Base-by-base conservation (phyloP, 1,284 basidiomycete species). In the Sutorius eximius region DNA sequence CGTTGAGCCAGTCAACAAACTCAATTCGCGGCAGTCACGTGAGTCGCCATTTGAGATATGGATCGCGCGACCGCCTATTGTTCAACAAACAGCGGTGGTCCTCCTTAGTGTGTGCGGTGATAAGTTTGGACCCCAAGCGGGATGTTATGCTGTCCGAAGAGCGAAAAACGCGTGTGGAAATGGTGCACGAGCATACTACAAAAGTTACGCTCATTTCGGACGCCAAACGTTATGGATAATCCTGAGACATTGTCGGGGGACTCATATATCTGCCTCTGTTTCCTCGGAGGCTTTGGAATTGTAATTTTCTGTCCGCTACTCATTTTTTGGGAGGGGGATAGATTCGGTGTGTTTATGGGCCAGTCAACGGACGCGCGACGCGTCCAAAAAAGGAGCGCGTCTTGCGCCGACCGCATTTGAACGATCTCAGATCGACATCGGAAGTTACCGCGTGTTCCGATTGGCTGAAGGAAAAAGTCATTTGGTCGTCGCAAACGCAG, bases 1-100 rank as follows among this genome's bases (percentile, higher is more conserved):
- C 77, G 76, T 79, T 75, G 68, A 71, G 68, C 75, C 75, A 75
- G 75, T 79, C 78, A 80, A 80, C 78, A 70, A 70, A 70, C 68
- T 73, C 68, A 70, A 70, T 70, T 70, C 68, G 59, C 70, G 59
- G 59, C 57, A 72, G 68, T 70, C 68, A 70, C 68, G 68, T 70
- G 68, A 70, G 68, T 32, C 41, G 41, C 29, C 62, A 70, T 72
- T 60, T 67, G 69, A 68, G 69, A 72, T 72, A 70, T 45, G 59
- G 58, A 58, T 59, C 52, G 45, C 34, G 51, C 59, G 55, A 34
- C 45, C 53, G 47, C 6, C 11, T 49, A 55, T 52, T 45, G 51
- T 54, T 59, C 56, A 36, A 46, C 52, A 57, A 29, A 22, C 41
- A 22, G 51, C 33, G 22, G 44, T 0, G 16, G 37, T 50, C 38